Percentiles rank a stretch among this genome's conserved stretches.
Evolutionary conservation across 805 yeast species (phyloP).

Genomic region (Sungouiella thailandica): DNA sequence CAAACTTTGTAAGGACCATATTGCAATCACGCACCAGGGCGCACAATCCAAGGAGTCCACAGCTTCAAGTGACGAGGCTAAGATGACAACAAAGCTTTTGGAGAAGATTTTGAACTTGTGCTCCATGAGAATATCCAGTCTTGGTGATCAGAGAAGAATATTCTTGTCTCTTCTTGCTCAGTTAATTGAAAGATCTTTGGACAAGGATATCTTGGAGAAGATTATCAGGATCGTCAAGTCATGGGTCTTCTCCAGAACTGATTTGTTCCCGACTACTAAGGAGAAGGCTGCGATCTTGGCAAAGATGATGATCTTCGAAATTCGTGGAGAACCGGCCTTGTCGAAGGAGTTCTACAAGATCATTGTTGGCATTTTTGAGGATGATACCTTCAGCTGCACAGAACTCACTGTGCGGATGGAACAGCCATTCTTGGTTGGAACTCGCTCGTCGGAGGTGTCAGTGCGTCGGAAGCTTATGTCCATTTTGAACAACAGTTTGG

Average conservation of each 20-base stretch:
- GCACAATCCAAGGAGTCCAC: conserved; percentile 26
- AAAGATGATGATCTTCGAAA: conserved; percentile 90
- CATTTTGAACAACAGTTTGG: conserved; percentile 73
- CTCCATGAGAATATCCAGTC: conserved; percentile 72
- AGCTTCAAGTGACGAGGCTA: conserved; percentile 63
- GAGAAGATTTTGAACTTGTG: conserved; percentile 74
- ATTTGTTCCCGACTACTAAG: conserved; percentile 87
- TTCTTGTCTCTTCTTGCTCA: conserved; percentile 84
- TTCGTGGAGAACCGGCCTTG: conserved; percentile 74
- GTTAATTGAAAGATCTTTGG: conserved; percentile 81
- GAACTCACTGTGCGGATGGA: conserved; percentile 94
- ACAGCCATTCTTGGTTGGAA: conserved; percentile 93
- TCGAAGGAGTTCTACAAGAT: conserved; percentile 80
- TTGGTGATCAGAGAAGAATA: conserved; percentile 91
- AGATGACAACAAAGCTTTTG: conserved; percentile 69
- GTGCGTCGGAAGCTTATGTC: conserved; percentile 75
- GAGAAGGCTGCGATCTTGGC: conserved; percentile 92
- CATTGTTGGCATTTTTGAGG: conserved; percentile 82
- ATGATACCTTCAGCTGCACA: conserved; percentile 68
- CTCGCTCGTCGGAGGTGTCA: conserved; percentile 70
- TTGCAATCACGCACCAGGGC: conserved; percentile 54
- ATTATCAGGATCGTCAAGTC: conserved; percentile 73
- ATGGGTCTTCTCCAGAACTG: conserved; percentile 85
- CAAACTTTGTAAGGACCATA: conserved; percentile 84
- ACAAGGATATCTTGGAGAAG: conserved; percentile 65